These are phyloP conservation scores for Sarocladiaceae sp. DNA, from an alignment of 2,329 filamentous ascomycete species.

Conservation along the genomic window DNA sequence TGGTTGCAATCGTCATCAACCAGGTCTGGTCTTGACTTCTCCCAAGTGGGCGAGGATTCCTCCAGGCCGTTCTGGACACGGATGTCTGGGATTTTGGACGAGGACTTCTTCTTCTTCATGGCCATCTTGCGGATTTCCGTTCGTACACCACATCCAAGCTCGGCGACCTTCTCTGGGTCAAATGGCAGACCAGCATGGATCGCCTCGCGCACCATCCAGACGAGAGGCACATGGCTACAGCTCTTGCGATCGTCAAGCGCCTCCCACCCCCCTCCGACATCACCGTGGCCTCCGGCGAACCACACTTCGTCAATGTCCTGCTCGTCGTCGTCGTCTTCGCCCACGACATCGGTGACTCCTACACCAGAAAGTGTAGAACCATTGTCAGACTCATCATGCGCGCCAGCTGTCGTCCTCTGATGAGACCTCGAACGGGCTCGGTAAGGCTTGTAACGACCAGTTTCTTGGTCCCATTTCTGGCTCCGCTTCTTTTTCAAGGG, in stretches of 20 bases:
- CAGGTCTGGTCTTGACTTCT: slow-evolving; percentile 17
- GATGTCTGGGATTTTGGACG: slow-evolving; percentile 24
- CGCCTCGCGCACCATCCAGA: slow-evolving; percentile 64
- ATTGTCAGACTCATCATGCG: not conserved
- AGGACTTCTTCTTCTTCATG: slow-evolving; percentile 7
- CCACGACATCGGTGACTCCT: slow-evolving; percentile 25
- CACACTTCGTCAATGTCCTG: slow-evolving; percentile 79
- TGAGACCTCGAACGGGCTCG: slow-evolving; percentile 34
- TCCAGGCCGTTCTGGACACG: slow-evolving; percentile 17
- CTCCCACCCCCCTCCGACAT: slow-evolving; percentile 75
- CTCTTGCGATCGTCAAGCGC: slow-evolving; percentile 52
- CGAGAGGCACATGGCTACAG: slow-evolving; percentile 63
- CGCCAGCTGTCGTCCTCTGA: slow-evolving; percentile 18
- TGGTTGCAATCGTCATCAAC: slow-evolving; percentile 18
- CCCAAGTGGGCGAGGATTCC: slow-evolving; percentile 10
- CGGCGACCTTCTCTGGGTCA: slow-evolving; percentile 62
- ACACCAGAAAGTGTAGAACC: slow-evolving; percentile 6
- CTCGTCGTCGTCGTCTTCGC: slow-evolving; percentile 38
- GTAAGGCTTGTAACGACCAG: slow-evolving; percentile 32
- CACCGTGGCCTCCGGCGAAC: slow-evolving; percentile 76
- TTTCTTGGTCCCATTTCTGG: slow-evolving; percentile 6
- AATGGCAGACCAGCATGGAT: slow-evolving; percentile 64
- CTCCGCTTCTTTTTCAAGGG: slow-evolving; percentile 1
- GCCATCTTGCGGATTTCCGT: slow-evolving; percentile 7
- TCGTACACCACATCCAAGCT: slow-evolving; percentile 52